Evolutionary conservation across 139 green algal genomes (phyloP).

Genomic region (Coelastrella sp.): DNA sequence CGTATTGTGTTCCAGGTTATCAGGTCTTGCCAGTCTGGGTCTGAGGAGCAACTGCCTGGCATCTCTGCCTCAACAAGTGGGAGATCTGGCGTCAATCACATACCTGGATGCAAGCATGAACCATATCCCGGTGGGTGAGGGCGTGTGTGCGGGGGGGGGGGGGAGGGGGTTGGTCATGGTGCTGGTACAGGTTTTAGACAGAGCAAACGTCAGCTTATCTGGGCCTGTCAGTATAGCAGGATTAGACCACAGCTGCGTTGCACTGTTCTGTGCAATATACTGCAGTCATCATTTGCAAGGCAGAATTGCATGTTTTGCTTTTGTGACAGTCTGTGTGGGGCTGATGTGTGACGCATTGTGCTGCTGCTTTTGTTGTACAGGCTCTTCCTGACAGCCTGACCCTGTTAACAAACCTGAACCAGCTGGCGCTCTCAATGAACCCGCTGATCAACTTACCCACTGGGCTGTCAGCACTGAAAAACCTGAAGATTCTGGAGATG

Average conservation of each 20-base stretch:
- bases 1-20: too few relatives aligned
- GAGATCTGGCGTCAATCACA: slow-evolving; percentile 5
- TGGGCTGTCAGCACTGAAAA: slow-evolving; percentile 8
- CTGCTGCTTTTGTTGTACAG: slow-evolving; percentile 12
- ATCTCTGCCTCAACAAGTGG: slow-evolving; percentile 2
- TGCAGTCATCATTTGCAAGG: too few relatives aligned
- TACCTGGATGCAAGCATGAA: slow-evolving; percentile 50
- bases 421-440: slow-evolving; percentile 53
- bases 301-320: too few relatives aligned
- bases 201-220: too few relatives aligned
- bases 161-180: too few relatives aligned
- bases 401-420: slow-evolving; percentile 22
- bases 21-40: slow-evolving; percentile 10
- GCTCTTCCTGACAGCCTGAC: slow-evolving; percentile 32
- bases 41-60: slow-evolving; percentile 45
- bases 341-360: neutral
- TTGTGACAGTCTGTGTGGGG: too few relatives aligned
- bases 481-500: slow-evolving; percentile 46
- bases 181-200: too few relatives aligned
- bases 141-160: neutral
- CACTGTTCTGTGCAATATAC: too few relatives aligned
- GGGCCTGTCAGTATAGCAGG: too few relatives aligned
- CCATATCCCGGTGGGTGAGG: slow-evolving; percentile 21
- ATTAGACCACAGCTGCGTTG: too few relatives aligned
- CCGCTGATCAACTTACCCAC: slow-evolving; percentile 23